A percentile compares a stretch with the other conserved stretches of the same genome.
Conservation (phyloP, 257 asterid genomes). For the Nicotiana tomentosiformis region DNA sequence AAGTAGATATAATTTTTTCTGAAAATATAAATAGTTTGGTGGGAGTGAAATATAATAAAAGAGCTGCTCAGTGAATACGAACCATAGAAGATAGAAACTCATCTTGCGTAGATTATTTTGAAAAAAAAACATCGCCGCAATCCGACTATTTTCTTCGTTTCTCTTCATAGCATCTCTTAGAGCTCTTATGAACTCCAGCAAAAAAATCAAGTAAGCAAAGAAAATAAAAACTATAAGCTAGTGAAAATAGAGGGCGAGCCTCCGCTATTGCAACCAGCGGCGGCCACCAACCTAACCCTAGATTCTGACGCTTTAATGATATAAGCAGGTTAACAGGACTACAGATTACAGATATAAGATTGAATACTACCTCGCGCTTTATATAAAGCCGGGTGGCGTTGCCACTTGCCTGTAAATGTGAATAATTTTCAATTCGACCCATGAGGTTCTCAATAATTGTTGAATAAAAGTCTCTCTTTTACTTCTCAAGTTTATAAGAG, state of each 20-base stretch:
- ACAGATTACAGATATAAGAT: no score
- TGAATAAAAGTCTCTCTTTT: background rate
- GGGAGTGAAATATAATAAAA: background rate
- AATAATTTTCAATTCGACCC: background rate
- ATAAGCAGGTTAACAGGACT: background rate
- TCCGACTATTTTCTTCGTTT: constrained; percentile 1
- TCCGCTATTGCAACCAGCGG: background rate
- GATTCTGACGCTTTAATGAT: background rate
- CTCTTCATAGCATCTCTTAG: constrained; percentile 4
- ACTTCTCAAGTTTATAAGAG: background rate
- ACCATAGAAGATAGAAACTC: constrained; percentile 42
- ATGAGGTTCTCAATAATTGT: background rate
- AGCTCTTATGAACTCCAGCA: background rate
- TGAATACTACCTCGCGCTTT: background rate
- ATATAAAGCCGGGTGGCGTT: background rate
- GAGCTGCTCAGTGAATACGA: constrained; percentile 88
- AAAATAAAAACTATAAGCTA: background rate
- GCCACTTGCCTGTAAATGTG: background rate
- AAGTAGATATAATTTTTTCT: background rate
- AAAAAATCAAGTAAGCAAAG: background rate
- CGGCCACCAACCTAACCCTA: background rate
- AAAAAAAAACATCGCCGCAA: background rate
- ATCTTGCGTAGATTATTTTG: constrained; percentile 45
- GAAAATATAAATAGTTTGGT: background rate
- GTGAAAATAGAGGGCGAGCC: background rate